phyloP scores from a whole-genome alignment of 345 rosid genomes.

The Durio zibethinus region DNA sequence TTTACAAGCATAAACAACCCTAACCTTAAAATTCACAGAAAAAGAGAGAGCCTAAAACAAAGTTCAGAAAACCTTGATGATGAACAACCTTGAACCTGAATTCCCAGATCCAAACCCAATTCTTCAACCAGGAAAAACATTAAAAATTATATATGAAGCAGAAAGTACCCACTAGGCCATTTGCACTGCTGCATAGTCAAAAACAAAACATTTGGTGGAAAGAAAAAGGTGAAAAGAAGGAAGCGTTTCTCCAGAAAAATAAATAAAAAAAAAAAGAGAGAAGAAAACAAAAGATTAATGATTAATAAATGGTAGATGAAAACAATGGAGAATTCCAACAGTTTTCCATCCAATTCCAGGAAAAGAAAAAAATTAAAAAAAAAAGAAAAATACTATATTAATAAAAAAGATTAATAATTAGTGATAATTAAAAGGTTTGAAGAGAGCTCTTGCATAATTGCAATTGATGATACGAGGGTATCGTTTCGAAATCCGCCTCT shows the following conservation, averaged over 20 bases:
- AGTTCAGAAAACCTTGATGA: neutral
- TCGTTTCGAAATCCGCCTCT: neutral
- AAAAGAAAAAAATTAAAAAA: neutral
- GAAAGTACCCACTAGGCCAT: neutral
- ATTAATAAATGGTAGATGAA: too few species aligned
- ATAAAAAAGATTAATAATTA: neutral
- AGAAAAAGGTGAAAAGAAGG: neutral
- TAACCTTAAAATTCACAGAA: neutral
- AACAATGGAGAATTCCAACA: slow-evolving; percentile 7
- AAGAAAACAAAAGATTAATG: neutral
- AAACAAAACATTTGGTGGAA: neutral
- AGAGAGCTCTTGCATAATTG: too few species aligned
- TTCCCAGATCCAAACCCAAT: slow-evolving; percentile 22
- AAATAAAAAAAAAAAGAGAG: too few species aligned
- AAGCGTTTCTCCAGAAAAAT: neutral
- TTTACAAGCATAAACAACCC: slow-evolving; percentile 5
- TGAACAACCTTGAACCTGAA: neutral
- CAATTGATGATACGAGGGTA: neutral
- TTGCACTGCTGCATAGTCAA: neutral
- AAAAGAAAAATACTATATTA: neutral
- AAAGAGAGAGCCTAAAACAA: neutral
- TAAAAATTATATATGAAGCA: too few species aligned
- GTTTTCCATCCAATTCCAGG: neutral
- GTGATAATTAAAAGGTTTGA: neutral
- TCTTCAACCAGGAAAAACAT: neutral